phyloP scores from a whole-genome alignment of 140 eudicot genomes.

The Oenanthe javanica region DNA sequence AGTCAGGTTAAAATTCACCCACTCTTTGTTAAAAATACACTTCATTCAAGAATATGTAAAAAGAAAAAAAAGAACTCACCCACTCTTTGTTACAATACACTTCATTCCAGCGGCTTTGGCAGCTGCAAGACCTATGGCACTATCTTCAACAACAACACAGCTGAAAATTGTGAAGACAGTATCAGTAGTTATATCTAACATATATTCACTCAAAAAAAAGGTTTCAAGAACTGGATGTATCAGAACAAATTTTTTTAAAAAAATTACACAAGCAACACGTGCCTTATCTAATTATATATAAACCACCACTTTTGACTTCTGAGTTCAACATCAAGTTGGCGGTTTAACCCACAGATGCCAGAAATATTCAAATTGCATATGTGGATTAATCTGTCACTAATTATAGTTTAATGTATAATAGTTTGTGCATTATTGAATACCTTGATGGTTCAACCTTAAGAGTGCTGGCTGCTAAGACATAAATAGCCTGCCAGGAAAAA shows the following conservation, averaged over 20 bases:
- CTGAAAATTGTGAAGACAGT: slow-evolving; percentile 18
- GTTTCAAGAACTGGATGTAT: neutral
- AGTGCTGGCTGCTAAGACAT: slow-evolving; percentile 76
- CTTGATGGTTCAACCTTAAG: slow-evolving; percentile 83
- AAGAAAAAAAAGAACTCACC: slow-evolving; percentile 34
- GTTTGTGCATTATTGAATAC: slow-evolving; percentile 21
- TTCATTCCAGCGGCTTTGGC: slow-evolving; percentile 99
- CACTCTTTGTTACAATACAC: slow-evolving; percentile 92
- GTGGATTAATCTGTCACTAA: neutral
- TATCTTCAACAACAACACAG: slow-evolving; percentile 95
- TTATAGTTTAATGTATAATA: neutral
- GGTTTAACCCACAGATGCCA: neutral
- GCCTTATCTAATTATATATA: neutral
- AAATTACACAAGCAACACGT: neutral
- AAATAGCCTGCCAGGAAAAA: slow-evolving; percentile 65
- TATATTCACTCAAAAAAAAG: neutral
- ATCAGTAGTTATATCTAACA: neutral
- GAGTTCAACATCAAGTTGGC: neutral
- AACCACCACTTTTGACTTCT: neutral
- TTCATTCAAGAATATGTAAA: slow-evolving; percentile 53
- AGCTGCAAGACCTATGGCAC: slow-evolving; percentile 96
- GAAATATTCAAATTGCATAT: neutral
- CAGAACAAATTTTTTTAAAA: neutral
- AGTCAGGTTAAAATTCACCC: slow-evolving; percentile 25
- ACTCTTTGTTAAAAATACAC: slow-evolving; percentile 82